These are phyloP conservation scores for Corylus avellana DNA, from an alignment of 306 rosid genomes.

Conservation along the genomic window DNA sequence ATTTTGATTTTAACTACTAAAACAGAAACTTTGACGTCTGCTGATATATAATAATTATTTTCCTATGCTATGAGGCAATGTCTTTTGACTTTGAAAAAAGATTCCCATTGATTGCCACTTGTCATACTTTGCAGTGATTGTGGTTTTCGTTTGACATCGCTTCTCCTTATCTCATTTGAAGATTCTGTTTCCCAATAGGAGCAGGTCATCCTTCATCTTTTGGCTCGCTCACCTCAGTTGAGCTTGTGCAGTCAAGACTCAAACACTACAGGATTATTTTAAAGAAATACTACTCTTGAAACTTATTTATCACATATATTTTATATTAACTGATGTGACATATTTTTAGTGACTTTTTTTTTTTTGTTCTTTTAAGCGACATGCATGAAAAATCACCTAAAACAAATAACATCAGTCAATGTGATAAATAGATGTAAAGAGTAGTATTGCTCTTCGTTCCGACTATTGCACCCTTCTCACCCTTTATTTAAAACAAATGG, in stretches of 20 bases:
- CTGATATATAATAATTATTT: not conserved
- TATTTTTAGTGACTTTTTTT: no score
- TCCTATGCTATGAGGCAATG: not conserved
- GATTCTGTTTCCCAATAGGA: not conserved
- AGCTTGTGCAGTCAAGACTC: constrained; percentile 4
- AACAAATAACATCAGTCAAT: no score
- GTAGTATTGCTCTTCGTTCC: no score
- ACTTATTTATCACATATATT: not conserved
- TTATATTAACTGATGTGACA: no score
- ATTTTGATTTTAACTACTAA: not conserved
- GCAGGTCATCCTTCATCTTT: not conserved
- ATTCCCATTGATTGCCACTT: constrained; percentile 20
- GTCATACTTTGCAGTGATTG: constrained; percentile 10
- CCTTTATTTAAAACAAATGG: not conserved
- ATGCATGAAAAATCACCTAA: no score
- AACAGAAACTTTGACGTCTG: constrained; percentile 1
- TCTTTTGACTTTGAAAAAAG: not conserved
- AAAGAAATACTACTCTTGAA: no score
- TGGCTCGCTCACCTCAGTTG: not conserved
- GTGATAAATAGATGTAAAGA: no score
- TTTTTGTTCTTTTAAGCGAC: no score
- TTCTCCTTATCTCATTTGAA: not conserved
- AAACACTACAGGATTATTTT: not conserved
- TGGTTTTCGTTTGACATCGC: not conserved
- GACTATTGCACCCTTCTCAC: not conserved